Conservation (phyloP, 345 rosid species). For the Carallia pectinifolia region DNA sequence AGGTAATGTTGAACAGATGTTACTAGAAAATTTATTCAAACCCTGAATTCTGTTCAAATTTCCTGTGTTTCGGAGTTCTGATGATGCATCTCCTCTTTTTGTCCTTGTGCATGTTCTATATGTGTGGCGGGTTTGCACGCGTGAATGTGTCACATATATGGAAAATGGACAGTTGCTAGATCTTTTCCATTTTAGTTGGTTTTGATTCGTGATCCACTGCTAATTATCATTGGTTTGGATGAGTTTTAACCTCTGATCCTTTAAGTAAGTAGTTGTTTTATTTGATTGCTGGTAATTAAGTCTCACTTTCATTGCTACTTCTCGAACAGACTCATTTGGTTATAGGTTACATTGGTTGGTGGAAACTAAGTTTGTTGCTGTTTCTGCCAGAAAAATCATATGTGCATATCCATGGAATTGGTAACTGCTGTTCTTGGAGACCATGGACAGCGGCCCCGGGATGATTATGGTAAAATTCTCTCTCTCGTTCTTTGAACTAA, state of each 20-base stretch:
- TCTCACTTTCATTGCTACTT: too few species aligned
- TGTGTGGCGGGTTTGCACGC: too few species aligned
- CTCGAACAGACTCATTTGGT: background rate
- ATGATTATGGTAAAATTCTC: slow-evolving; percentile 65
- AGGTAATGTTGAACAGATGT: slow-evolving; percentile 43
- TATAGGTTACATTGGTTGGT: slow-evolving; percentile 3
- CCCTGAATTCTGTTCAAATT: background rate
- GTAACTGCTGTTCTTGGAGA: slow-evolving; percentile 99
- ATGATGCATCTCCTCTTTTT: too few species aligned
- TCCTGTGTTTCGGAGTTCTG: background rate
- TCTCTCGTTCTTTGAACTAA: slow-evolving; percentile 9
- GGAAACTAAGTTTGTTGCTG: slow-evolving; percentile 4
- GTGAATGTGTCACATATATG: too few species aligned
- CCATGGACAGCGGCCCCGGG: slow-evolving; percentile 91
- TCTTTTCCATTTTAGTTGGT: too few species aligned
- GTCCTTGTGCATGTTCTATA: too few species aligned
- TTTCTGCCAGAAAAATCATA: slow-evolving; percentile 53
- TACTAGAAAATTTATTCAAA: background rate
- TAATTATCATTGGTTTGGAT: too few species aligned
- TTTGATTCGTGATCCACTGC: too few species aligned
- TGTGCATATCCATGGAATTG: slow-evolving; percentile 96
- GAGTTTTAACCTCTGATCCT: too few species aligned
- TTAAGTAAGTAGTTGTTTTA: too few species aligned
- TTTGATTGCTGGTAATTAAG: too few species aligned
- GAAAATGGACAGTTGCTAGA: too few species aligned